Conservation (phyloP, 768 basidiomycete species). For the Dioszegia aurantiaca region DNA sequence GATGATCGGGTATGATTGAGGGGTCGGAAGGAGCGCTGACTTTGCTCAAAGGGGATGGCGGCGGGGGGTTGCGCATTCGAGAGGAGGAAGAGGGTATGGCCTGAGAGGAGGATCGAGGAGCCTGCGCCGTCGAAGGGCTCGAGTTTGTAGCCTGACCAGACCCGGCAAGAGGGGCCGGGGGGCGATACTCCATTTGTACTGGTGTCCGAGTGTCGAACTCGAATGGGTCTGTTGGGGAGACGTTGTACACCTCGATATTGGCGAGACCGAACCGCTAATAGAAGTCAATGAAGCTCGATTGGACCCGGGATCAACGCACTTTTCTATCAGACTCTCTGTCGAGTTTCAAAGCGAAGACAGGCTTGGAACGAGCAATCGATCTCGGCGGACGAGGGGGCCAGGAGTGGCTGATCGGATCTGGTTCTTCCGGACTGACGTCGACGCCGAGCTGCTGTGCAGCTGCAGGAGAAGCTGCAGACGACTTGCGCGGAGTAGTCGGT, state of each 20-base stretch:
- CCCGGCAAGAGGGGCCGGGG: constrained; percentile 2
- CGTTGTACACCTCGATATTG: constrained; percentile 23
- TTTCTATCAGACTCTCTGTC: constrained; percentile 15
- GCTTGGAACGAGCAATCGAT: background rate
- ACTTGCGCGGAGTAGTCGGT: background rate
- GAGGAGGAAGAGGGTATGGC: constrained; percentile 5
- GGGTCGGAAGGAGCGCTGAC: constrained; percentile 17
- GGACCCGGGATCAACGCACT: background rate
- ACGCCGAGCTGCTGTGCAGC: background rate
- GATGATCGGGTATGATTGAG: background rate
- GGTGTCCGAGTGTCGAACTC: constrained; percentile 4
- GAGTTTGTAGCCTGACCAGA: background rate
- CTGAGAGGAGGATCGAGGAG: background rate
- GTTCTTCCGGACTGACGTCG: background rate
- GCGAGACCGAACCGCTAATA: constrained; percentile 23
- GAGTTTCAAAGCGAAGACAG: constrained; percentile 10
- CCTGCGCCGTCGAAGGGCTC: too few relatives aligned
- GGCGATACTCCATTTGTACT: background rate
- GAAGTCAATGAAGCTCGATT: background rate
- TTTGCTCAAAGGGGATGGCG: constrained; percentile 41
- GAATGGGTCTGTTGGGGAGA: constrained; percentile 12
- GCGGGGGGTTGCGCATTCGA: constrained; percentile 27
- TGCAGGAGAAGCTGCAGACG: background rate
- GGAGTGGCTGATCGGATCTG: background rate
- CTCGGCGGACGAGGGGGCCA: background rate